These are phyloP conservation scores for Macrolepiota albuminosa DNA, from an alignment of 768 basidiomycete species.

Conservation along the genomic window DNA sequence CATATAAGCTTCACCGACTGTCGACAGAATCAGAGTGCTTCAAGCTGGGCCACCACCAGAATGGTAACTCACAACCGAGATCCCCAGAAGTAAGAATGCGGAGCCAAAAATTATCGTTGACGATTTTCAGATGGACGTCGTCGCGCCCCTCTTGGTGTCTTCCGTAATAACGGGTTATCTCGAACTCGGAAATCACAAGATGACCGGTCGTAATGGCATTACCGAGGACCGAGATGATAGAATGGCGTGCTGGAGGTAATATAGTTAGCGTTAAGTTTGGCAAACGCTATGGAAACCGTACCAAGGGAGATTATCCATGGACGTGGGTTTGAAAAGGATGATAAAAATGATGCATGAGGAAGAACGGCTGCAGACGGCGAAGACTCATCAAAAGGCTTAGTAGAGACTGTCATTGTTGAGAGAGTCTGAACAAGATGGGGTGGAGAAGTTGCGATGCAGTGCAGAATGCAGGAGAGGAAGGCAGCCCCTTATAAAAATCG, in stretches of 20 bases:
- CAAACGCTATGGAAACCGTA: conserved; percentile 18
- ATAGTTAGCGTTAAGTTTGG: conserved; percentile 4
- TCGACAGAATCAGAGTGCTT: conserved; percentile 12
- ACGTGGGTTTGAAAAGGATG: conserved; percentile 39
- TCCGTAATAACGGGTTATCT: conserved; percentile 58
- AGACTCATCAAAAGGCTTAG: conserved; percentile 38
- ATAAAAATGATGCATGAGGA: conserved; percentile 39
- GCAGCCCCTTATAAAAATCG: too few relatives aligned
- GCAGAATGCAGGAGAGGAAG: too few relatives aligned
- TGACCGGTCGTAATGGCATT: conserved; percentile 55
- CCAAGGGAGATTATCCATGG: conserved; percentile 49
- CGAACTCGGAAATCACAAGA: conserved; percentile 56
- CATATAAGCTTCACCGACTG: conserved; percentile 76
- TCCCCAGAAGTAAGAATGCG: conserved; percentile 63
- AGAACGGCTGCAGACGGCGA: conserved; percentile 37
- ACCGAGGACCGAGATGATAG: conserved; percentile 54
- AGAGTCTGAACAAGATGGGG: too few relatives aligned
- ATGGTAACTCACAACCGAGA: conserved; percentile 51
- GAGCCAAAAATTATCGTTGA: conserved; percentile 63
- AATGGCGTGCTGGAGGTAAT: conserved; percentile 44
- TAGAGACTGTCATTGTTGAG: conserved; percentile 31
- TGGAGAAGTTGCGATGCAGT: too few relatives aligned
- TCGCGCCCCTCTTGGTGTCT: conserved; percentile 53
- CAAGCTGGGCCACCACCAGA: background rate
- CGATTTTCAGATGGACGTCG: conserved; percentile 53